A percentile compares a stretch with the other conserved stretches of the same genome.
Conservation (phyloP, 1,284 basidiomycete genomes). For the Ustilago bromivora region DNA sequence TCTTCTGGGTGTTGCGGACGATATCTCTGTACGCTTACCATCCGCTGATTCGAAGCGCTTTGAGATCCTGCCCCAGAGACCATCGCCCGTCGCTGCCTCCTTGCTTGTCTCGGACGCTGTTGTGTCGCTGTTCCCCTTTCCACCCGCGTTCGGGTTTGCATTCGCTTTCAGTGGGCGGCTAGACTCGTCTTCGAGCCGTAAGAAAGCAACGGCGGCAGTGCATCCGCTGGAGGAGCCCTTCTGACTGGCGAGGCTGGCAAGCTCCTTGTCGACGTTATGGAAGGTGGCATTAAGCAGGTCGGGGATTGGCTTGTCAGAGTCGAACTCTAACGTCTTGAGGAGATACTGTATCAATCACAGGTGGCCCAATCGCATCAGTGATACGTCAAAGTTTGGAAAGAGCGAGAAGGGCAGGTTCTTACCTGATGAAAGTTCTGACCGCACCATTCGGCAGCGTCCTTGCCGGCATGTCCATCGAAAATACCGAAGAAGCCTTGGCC, state of each 20-base stretch:
- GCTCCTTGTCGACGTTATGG: slow-evolving; percentile 85
- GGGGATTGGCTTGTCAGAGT: slow-evolving; percentile 77
- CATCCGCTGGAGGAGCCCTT: slow-evolving; percentile 96
- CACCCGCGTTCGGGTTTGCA: not conserved
- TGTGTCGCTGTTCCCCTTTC: not conserved
- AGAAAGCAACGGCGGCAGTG: slow-evolving; percentile 95
- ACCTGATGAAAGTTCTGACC: slow-evolving; percentile 94
- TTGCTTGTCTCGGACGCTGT: slow-evolving; percentile 4
- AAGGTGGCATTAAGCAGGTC: slow-evolving; percentile 93
- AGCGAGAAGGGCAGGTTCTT: slow-evolving; percentile 49
- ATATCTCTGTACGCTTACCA: slow-evolving; percentile 12
- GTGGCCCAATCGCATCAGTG: not conserved
- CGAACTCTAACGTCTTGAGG: slow-evolving; percentile 70
- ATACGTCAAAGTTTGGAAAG: not conserved
- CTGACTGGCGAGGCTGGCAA: slow-evolving; percentile 84
- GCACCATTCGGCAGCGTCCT: slow-evolving; percentile 99
- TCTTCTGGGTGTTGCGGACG: slow-evolving; percentile 72
- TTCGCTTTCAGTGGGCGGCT: slow-evolving; percentile 61
- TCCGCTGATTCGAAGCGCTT: slow-evolving; percentile 39
- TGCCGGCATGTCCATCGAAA: slow-evolving; percentile 98
- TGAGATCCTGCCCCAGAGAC: slow-evolving; percentile 39
- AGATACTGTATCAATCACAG: slow-evolving; percentile 62
- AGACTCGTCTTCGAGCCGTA: slow-evolving; percentile 85
- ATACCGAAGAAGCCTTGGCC: slow-evolving; percentile 98
- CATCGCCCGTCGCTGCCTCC: slow-evolving; percentile 13